Conservation (phyloP, 257 asterid species). For the Gentiana straminea region DNA sequence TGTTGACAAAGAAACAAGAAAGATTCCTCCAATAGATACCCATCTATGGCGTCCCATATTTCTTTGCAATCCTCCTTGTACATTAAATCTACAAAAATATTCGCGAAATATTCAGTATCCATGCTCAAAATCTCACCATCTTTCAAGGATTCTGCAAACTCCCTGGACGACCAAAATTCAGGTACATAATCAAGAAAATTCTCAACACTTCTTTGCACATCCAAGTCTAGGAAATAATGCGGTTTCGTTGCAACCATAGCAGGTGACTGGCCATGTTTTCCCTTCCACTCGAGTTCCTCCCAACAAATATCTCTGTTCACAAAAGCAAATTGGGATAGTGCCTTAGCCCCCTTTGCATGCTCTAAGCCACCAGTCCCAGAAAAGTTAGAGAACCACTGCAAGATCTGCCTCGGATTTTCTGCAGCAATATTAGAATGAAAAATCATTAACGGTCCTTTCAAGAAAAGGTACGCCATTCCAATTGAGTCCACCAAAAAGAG, state of each 20-base stretch:
- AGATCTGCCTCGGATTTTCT: slow-evolving; percentile 64
- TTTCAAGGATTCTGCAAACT: slow-evolving; percentile 77
- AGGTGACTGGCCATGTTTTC: slow-evolving; percentile 96
- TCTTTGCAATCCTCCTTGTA: slow-evolving; percentile 60
- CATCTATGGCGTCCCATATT: slow-evolving; percentile 70
- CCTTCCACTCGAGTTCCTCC: slow-evolving; percentile 99
- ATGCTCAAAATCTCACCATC: slow-evolving; percentile 65
- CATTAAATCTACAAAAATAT: slow-evolving; percentile 65
- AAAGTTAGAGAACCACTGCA: slow-evolving; percentile 88
- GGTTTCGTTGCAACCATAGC: slow-evolving; percentile 99
- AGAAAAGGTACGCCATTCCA: no score
- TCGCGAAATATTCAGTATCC: slow-evolving; percentile 53
- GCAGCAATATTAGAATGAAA: slow-evolving; percentile 15
- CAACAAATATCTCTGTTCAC: slow-evolving; percentile 85
- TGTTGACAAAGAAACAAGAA: slow-evolving; percentile 73
- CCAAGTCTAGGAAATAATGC: slow-evolving; percentile 93
- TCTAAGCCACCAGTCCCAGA: slow-evolving; percentile 37
- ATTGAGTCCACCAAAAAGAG: no score
- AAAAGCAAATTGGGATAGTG: slow-evolving; percentile 84
- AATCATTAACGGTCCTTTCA: no score
- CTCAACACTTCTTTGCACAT: slow-evolving; percentile 79
- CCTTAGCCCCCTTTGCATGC: slow-evolving; percentile 90
- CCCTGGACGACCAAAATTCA: slow-evolving; percentile 83
- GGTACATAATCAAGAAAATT: slow-evolving; percentile 91
- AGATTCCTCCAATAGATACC: slow-evolving; percentile 59